Evolutionary conservation across 2,329 filamentous ascomycete genomes (phyloP).

Genomic region (Teratosphaeria zuluensis): DNA sequence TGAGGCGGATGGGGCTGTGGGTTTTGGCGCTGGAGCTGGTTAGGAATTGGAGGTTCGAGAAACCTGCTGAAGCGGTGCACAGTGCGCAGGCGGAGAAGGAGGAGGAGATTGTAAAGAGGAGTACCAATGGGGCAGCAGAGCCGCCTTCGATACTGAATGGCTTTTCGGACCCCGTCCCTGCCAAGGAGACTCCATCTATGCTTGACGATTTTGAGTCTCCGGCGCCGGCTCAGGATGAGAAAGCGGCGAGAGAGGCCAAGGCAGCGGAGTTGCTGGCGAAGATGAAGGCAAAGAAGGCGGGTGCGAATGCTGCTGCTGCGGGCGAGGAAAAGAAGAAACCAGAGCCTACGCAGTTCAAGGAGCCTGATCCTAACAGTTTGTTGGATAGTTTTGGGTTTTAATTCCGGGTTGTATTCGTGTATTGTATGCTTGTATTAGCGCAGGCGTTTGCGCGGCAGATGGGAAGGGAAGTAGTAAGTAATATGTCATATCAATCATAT

Average conservation of each 20-base stretch:
- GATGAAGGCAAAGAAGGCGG: slow-evolving; percentile 31
- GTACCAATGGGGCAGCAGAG: slow-evolving; percentile 8
- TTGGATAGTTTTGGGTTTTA: slow-evolving; percentile 91
- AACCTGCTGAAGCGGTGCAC: slow-evolving; percentile 9
- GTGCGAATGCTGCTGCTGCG: slow-evolving; percentile 6
- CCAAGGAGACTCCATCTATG: slow-evolving; percentile 6
- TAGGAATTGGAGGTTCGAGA: slow-evolving; percentile 70
- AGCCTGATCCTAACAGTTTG: slow-evolving; percentile 81
- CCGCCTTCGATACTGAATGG: slow-evolving; percentile 13
- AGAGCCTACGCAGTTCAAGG: slow-evolving; percentile 71
- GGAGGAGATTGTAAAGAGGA: background rate
- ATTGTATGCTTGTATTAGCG: too few relatives aligned
- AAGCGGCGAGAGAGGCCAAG: slow-evolving; percentile 20
- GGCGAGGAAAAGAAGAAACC: slow-evolving; percentile 36
- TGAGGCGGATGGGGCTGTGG: slow-evolving; percentile 55
- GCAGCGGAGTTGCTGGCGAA: slow-evolving; percentile 32
- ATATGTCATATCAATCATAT: too few relatives aligned
- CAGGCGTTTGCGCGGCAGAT: too few relatives aligned
- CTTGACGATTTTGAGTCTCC: slow-evolving; percentile 14
- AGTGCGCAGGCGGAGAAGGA: background rate
- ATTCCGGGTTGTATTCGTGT: slow-evolving; percentile 2
- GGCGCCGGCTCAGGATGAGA: slow-evolving; percentile 10
- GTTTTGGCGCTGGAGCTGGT: slow-evolving; percentile 78
- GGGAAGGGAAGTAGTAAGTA: too few relatives aligned
- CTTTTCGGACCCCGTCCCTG: slow-evolving; percentile 2